phyloP scores from a whole-genome alignment of 495 filamentous ascomycete species.

The Polyplosphaeria fusca region DNA sequence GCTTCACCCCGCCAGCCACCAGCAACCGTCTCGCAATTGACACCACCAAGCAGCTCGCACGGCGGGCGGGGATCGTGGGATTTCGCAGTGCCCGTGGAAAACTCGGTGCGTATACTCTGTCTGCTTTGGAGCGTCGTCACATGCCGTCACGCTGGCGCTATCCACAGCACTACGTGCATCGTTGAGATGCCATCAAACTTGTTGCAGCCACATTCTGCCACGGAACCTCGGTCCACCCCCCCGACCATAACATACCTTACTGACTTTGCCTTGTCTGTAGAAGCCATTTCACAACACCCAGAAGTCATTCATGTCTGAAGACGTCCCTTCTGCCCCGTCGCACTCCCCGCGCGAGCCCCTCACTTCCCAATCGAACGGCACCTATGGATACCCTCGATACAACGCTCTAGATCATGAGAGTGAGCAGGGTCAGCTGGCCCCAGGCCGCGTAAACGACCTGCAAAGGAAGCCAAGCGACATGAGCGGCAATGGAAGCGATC shows the following conservation, averaged over 20 bases:
- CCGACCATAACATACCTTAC: too few species aligned
- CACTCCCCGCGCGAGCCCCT: slow-evolving; percentile 32
- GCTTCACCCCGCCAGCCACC: slow-evolving; percentile 25
- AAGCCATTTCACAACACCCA: slow-evolving; percentile 18
- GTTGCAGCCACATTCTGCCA: neutral
- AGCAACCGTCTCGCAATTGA: slow-evolving; percentile 38
- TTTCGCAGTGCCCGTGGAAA: slow-evolving; percentile 42
- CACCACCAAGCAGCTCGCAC: slow-evolving; percentile 52
- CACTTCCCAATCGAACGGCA: slow-evolving; percentile 29
- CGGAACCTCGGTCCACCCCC: neutral
- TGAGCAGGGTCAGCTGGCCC: slow-evolving; percentile 24
- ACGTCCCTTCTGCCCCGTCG: slow-evolving; percentile 20
- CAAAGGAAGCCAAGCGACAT: slow-evolving; percentile 45
- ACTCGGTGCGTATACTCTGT: slow-evolving; percentile 35
- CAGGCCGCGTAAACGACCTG: slow-evolving; percentile 34
- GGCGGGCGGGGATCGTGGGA: slow-evolving; percentile 53
- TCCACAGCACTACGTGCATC: slow-evolving; percentile 9
- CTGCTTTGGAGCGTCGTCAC: neutral
- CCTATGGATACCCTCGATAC: slow-evolving; percentile 9
- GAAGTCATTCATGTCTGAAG: slow-evolving; percentile 33
- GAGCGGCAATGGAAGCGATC: slow-evolving; percentile 55
- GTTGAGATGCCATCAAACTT: neutral
- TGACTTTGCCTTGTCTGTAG: slow-evolving; percentile 4
- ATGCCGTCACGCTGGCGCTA: slow-evolving; percentile 23
- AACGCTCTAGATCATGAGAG: slow-evolving; percentile 27